Conservation (phyloP, 306 rosid genomes). For the Trifolium subterraneum region DNA sequence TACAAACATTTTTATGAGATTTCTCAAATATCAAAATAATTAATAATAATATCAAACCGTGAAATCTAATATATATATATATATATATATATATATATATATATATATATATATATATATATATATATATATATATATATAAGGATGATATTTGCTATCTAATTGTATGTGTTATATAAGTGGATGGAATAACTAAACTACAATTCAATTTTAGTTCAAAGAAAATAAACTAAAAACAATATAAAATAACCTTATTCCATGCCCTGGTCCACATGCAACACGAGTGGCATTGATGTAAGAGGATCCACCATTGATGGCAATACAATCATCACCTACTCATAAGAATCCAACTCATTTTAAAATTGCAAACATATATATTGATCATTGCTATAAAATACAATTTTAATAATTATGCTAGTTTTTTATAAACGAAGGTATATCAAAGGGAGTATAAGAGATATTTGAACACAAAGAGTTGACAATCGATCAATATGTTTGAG, state of each 20-base stretch:
- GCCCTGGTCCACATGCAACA: slow-evolving; percentile 58
- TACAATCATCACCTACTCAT: slow-evolving; percentile 55
- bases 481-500: too few relatives aligned
- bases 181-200: background rate
- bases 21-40: background rate
- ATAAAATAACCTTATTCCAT: slow-evolving; percentile 51
- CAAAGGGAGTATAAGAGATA: too few relatives aligned
- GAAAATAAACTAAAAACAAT: background rate
- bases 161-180: too few relatives aligned
- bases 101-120: too few relatives aligned
- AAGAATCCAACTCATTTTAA: background rate
- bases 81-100: too few relatives aligned
- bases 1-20: background rate
- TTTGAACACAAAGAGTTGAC: too few relatives aligned
- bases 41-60: background rate
- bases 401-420: too few relatives aligned
- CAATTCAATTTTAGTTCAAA: background rate
- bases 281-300: slow-evolving; percentile 41
- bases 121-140: too few relatives aligned
- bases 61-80: too few relatives aligned
- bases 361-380: background rate
- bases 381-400: background rate
- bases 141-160: too few relatives aligned
- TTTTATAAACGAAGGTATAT: too few relatives aligned
- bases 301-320: slow-evolving; percentile 44